These are phyloP conservation scores for Peribolospora kevripleyi DNA, from an alignment of 768 basidiomycete genomes.

Conservation along the genomic window DNA sequence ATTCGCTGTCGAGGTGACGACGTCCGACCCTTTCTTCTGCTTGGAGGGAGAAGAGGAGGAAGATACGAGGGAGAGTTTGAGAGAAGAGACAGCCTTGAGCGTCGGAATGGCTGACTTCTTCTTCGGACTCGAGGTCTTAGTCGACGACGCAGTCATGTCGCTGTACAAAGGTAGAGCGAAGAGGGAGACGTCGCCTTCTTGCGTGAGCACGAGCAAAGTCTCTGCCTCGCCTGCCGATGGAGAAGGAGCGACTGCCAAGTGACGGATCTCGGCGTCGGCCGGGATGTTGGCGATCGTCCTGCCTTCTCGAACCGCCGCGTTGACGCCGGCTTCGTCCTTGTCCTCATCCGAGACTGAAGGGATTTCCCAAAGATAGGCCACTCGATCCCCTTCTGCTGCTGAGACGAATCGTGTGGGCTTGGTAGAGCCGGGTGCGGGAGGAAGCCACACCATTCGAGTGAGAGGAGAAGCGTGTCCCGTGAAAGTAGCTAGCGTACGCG, in stretches of 20 bases:
- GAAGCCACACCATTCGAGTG: too few relatives aligned
- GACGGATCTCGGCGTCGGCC: constrained; percentile 10
- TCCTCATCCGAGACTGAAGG: background rate
- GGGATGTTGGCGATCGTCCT: constrained; percentile 8
- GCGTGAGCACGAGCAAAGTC: background rate
- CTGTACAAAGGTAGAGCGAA: background rate
- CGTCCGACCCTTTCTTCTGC: too few relatives aligned
- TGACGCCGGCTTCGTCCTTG: background rate
- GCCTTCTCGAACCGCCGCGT: background rate
- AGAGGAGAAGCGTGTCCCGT: too few relatives aligned
- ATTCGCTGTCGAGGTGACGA: too few relatives aligned
- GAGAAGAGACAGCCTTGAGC: too few relatives aligned
- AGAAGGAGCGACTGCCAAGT: constrained; percentile 4
- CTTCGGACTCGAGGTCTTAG: constrained; percentile 6
- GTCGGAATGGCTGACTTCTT: too few relatives aligned
- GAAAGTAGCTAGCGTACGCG: too few relatives aligned
- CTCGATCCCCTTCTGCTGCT: background rate
- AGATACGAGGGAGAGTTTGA: too few relatives aligned
- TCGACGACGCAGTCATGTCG: constrained; percentile 5
- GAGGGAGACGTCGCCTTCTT: constrained; percentile 3
- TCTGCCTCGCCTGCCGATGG: background rate
- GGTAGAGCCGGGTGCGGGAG: too few relatives aligned
- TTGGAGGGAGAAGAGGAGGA: too few relatives aligned
- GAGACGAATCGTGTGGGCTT: too few relatives aligned
- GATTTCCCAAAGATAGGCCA: background rate